Base-by-base conservation (phyloP, 1,284 basidiomycete genomes). In the Puccinia triticina region DNA sequence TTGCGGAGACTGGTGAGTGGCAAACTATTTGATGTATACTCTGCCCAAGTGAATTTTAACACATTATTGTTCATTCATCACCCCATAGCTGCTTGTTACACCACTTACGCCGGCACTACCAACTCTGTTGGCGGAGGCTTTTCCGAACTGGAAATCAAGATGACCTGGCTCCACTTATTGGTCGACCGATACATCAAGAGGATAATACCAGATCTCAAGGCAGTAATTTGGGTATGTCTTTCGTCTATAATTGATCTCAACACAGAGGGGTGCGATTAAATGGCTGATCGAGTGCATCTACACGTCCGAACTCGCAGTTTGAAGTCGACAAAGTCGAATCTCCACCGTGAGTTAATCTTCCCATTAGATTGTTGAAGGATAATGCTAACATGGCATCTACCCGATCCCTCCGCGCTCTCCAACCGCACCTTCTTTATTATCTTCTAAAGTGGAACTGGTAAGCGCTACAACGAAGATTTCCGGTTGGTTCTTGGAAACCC, bases 171-270 rank as follows among this genome's bases (percentile, higher is more conserved):
- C 46, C 61, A 79, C 16, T 18, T 79, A 40, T 40, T 79, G 26
- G 26, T 79, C n/a, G 77, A 79, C 46, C 77, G 64, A 23, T 79
- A 79, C 77, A 79, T 79, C 34, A 71, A 69, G 64, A 26, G 57
- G 40, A 40, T 32, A 32, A 55, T 79, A 11, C 77, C 77, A 55
- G 66, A 29, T 18, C 48, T 79, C 2, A 48, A 48, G 50, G 77
- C 77, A 2, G 66, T 79, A 16, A 79, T 79, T 29, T 79, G 77
- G 77, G 77, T 78, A 77, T 12, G 37, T 77, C 18, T 61, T 66
- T 11, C 29, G 3, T 43, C 43, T 43, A 32, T 37, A 16, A 8
- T 2, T 32, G 37, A 40, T 34, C 3, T 8, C 37, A 4, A 32
- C 8, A 61, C 10, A 18, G 29, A 12, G 12, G 8, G 59, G n/a